phyloP scores from a whole-genome alignment of 177 flowering plant species.

The Tripterygium wilfordii region DNA sequence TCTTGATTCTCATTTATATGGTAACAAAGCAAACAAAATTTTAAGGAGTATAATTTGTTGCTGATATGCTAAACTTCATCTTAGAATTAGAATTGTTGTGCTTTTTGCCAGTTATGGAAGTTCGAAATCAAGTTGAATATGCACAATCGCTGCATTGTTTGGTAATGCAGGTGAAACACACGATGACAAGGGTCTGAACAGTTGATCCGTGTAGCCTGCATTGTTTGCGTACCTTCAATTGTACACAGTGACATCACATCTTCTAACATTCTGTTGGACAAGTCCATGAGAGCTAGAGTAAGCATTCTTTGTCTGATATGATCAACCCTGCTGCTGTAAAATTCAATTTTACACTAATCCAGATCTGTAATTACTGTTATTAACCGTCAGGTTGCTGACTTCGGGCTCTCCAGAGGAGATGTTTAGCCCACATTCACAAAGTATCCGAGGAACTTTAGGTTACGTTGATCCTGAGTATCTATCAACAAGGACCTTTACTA shows the following conservation, averaged over 20 bases:
- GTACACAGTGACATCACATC: conserved; percentile 21
- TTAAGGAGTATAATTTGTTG: no score
- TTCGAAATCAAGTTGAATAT: no score
- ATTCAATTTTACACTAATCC: no score
- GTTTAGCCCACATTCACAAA: conserved; percentile 41
- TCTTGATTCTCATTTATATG: conserved; percentile 69
- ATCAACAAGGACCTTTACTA: conserved; percentile 65
- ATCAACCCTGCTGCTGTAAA: no score
- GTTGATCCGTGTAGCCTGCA: no score
- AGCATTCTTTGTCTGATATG: background rate
- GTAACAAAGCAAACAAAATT: no score
- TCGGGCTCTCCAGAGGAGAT: conserved; percentile 85
- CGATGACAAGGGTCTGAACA: no score
- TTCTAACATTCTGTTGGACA: conserved; percentile 17
- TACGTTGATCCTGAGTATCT: conserved; percentile 86
- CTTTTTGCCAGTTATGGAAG: no score
- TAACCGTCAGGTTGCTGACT: conserved; percentile 68
- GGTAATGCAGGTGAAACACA: conserved; percentile 4
- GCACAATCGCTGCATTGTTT: no score
- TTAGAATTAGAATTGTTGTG: no score
- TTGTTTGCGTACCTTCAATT: conserved; percentile 16
- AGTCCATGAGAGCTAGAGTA: conserved; percentile 23
- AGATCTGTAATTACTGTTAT: background rate
- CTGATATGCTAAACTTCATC: no score
- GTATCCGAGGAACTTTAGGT: conserved; percentile 68